A percentile compares a stretch with the other conserved stretches of the same genome.
These are phyloP conservation scores for Spatholobus suberectus DNA, from an alignment of 306 rosid genomes.

Conservation along the genomic window DNA sequence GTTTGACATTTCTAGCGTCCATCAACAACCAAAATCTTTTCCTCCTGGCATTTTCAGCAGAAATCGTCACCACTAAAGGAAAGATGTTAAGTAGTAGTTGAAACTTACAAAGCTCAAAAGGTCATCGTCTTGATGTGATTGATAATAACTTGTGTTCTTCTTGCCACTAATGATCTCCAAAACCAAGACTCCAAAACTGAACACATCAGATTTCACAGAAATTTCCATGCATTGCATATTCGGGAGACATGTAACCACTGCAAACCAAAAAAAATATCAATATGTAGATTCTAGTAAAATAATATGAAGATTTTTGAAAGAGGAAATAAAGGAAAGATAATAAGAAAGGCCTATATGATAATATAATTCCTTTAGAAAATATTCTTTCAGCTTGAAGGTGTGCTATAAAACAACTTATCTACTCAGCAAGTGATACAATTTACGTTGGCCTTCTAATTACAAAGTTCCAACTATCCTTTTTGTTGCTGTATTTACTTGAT, in stretches of 20 bases:
- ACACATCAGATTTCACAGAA: conserved; percentile 81
- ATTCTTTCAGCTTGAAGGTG: neutral
- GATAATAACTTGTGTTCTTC: conserved; percentile 26
- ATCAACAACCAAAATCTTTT: neutral
- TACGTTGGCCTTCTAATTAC: neutral
- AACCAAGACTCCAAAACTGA: conserved; percentile 87
- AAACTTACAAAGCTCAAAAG: conserved; percentile 45
- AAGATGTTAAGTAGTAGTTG: neutral
- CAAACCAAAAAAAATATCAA: neutral
- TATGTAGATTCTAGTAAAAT: neutral
- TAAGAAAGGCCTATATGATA: neutral
- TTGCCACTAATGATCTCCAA: conserved; percentile 58
- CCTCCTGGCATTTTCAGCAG: neutral
- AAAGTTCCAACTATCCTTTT: conserved; percentile 56
- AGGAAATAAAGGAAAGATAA: neutral
- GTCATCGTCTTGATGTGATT: conserved; percentile 15
- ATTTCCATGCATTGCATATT: conserved; percentile 88
- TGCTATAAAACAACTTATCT: neutral
- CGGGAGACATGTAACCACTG: conserved; percentile 97
- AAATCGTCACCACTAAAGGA: neutral
- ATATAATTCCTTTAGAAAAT: neutral
- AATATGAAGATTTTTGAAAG: neutral
- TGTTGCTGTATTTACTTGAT: conserved; percentile 44
- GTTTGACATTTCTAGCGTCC: neutral
- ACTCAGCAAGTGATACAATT: neutral